Evolutionary conservation across 805 yeast species (phyloP), one percentile per base, ranked within the genome.

Genomic region (Diddensiella transvaalensis): DNA sequence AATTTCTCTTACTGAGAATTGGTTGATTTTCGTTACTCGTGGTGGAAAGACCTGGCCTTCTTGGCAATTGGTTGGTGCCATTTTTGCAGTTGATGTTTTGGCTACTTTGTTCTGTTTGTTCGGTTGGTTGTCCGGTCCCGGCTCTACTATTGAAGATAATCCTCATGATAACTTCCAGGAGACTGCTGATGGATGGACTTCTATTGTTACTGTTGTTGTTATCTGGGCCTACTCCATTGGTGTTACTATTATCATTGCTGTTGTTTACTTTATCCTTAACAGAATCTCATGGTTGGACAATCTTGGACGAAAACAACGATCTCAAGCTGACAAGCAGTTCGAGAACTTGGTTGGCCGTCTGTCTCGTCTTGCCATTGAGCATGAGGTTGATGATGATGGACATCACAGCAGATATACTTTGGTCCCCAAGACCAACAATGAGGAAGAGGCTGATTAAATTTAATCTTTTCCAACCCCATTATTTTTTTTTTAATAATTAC

Each of bases 31-130:
- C 87, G 80, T 88, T 67, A 88, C 96, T 67, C 85, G 96, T 80
- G 96, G 96, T 71, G 96, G 96, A 77, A 95, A 95, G 72, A 88
- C 90, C 87, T 83, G 90, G 91, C 96, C 96, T 79, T 85, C 95
- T 44, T 88, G 96, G 96, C 96, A 88, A 82, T 84, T 88, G 74
- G 69, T 91, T 64, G 93, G 90, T 79, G 96, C 96, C 69, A 95
- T 88, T 66, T 78, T 87, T 67, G 78, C 76, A 70, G 96, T 88
- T 68, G 96, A 88, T 76, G 76, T 87, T 78, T 75, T 88, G 64
- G 90, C 96, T 60, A 87, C 96, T 57, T 79, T 87, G 83, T 88
- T 88, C 83, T 73, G 85, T 64, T 74, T 87, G 69, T 88, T 88
- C 82, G 96, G 96, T 65, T 88, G 96, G 96, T 84, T 93, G 55